phyloP scores from a whole-genome alignment of 2,329 filamentous ascomycete genomes.

The Cryphonectria nitschkei region DNA sequence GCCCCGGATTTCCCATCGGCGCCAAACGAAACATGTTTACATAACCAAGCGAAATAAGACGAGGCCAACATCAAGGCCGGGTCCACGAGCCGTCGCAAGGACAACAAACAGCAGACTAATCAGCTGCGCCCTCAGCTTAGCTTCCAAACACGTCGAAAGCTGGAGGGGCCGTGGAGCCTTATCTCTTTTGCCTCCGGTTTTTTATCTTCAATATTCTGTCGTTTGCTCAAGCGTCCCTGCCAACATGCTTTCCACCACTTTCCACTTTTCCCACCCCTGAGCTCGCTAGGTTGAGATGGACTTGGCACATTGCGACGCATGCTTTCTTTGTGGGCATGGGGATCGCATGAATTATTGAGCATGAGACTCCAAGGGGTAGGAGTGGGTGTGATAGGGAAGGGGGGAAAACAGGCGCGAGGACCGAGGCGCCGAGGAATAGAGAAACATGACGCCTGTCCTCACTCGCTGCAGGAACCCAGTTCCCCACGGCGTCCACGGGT shows the following conservation, averaged over 20 bases:
- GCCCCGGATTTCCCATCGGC: background rate
- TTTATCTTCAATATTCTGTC: background rate
- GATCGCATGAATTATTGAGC: background rate
- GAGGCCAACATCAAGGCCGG: background rate
- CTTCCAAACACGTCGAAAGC: slow-evolving; percentile 5
- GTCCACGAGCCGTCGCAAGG: background rate
- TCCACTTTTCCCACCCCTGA: background rate
- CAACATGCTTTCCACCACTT: background rate
- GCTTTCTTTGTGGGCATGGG: background rate
- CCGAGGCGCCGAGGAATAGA: background rate
- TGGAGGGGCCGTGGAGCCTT: background rate
- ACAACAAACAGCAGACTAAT: background rate
- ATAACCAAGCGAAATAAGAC: background rate
- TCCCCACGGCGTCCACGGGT: background rate
- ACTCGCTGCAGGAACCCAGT: slow-evolving; percentile 5
- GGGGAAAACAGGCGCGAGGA: background rate
- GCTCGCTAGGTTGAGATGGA: slow-evolving; percentile 4
- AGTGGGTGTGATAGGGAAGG: background rate
- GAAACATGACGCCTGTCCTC: background rate
- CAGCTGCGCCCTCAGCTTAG: background rate
- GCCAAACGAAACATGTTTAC: background rate
- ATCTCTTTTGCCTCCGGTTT: background rate
- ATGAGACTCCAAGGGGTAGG: background rate
- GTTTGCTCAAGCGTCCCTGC: background rate
- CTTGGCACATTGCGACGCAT: slow-evolving; percentile 6